Evolutionary conservation across 495 filamentous ascomycete species (phyloP).

Genomic region (Hypoxylon trugodes): DNA sequence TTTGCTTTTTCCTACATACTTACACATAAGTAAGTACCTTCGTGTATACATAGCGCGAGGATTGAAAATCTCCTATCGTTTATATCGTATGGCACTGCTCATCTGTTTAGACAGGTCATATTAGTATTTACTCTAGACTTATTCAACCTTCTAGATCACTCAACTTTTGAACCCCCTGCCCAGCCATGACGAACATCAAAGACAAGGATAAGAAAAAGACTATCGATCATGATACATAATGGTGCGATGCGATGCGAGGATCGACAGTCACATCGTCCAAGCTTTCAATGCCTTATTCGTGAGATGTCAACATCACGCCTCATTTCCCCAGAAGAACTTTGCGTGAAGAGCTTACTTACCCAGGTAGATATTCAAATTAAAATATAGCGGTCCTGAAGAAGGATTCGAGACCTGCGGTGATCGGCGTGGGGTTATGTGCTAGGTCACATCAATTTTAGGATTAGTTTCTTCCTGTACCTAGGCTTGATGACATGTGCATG

Average conservation of each 20-base stretch:
- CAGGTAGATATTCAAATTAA: conserved; percentile 25
- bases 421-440: conserved; percentile 38
- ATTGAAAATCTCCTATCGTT: not conserved
- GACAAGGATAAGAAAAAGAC: conserved; percentile 32
- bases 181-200: conserved; percentile 39
- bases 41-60: too few relatives aligned
- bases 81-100: too few relatives aligned
- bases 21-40: too few relatives aligned
- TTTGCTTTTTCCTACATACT: too few relatives aligned
- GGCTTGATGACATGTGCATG: conserved; percentile 35
- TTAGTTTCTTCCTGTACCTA: conserved; percentile 34
- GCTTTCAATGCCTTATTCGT: conserved; percentile 40
- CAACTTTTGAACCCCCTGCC: conserved; percentile 13
- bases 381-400: conserved; percentile 22
- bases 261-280: conserved; percentile 43
- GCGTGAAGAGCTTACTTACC: conserved; percentile 12
- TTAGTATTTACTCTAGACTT: too few relatives aligned
- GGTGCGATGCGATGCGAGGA: conserved; percentile 40
- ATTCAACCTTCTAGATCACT: conserved; percentile 3
- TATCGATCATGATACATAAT: conserved; percentile 43
- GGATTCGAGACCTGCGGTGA: conserved; percentile 39
- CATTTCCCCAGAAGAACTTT: conserved; percentile 39
- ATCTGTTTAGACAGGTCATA: too few relatives aligned
- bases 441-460: conserved; percentile 39
- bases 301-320: conserved; percentile 38